Percentiles rank a stretch among this genome's conserved stretches.
Conservation (phyloP, 768 basidiomycete species). For the Leccinellum albellum region DNA sequence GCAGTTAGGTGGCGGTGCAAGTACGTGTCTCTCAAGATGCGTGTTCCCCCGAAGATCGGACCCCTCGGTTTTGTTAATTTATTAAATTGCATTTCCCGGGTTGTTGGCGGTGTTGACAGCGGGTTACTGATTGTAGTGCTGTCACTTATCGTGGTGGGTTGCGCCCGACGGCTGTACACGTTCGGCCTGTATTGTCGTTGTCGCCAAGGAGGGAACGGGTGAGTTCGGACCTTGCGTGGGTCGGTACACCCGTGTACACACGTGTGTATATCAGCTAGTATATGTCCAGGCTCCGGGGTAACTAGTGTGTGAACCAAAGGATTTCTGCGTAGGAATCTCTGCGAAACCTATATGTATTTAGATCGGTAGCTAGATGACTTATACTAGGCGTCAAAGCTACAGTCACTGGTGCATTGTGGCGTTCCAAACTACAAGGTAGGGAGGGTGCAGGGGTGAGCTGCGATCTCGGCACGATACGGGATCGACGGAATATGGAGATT, state of each 20-base stretch:
- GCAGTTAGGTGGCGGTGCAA: not conserved
- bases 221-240: not conserved
- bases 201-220: not conserved
- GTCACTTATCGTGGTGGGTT: not conserved
- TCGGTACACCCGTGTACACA: not conserved
- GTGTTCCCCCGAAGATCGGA: not conserved
- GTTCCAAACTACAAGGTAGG: not conserved
- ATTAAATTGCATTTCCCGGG: not conserved
- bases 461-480: not conserved
- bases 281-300: not conserved
- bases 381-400: not conserved
- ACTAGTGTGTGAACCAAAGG: not conserved
- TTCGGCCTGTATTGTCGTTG: not conserved
- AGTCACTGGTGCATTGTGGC: not conserved
- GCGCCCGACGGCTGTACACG: not conserved
- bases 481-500: not conserved
- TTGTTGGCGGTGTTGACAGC: not conserved
- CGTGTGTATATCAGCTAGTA: not conserved
- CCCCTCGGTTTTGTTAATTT: not conserved
- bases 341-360: not conserved
- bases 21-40: not conserved
- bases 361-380: not conserved
- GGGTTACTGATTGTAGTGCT: not conserved
- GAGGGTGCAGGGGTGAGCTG: too few relatives aligned
- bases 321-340: not conserved